Percentiles rank a stretch among this genome's conserved stretches.
phyloP scores from a whole-genome alignment of 129 eudicot species.

The Dittrichia graveolens region DNA sequence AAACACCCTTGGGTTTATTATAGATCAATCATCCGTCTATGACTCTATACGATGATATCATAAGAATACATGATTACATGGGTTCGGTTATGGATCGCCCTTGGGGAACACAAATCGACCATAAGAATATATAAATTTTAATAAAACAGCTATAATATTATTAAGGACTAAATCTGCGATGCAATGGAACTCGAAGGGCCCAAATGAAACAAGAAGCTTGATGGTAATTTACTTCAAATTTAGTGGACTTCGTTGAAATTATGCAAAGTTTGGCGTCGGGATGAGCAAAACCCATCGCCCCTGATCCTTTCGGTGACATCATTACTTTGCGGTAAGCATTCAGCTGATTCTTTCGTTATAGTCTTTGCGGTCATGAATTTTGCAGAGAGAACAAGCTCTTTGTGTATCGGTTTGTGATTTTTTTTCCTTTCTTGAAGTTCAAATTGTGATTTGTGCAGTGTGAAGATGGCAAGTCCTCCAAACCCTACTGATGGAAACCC shows the following conservation, averaged over 20 bases:
- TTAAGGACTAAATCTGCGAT: background rate
- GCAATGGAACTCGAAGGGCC: background rate
- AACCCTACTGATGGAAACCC: constrained; percentile 50
- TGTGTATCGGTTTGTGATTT: constrained; percentile 16
- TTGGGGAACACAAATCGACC: too few species aligned
- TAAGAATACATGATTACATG: too few species aligned
- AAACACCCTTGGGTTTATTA: too few species aligned
- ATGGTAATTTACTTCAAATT: background rate
- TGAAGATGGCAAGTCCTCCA: constrained; percentile 58
- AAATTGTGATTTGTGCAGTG: constrained; percentile 5
- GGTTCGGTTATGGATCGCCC: too few species aligned
- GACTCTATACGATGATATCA: too few species aligned
- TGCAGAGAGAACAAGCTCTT: constrained; percentile 7
- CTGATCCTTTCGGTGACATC: constrained; percentile 39
- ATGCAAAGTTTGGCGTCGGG: constrained; percentile 36
- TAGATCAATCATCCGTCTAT: too few species aligned
- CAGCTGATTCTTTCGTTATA: background rate
- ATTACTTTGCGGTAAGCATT: constrained; percentile 30
- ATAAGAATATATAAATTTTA: too few species aligned
- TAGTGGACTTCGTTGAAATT: constrained; percentile 2
- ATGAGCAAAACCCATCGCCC: constrained; percentile 31
- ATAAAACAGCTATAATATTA: too few species aligned
- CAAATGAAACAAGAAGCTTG: background rate
- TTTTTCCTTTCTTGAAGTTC: background rate
- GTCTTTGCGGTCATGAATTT: constrained; percentile 9